Evolutionary conservation across 2,329 filamentous ascomycete species (phyloP).

Genomic region (Aspergillus jensenii): DNA sequence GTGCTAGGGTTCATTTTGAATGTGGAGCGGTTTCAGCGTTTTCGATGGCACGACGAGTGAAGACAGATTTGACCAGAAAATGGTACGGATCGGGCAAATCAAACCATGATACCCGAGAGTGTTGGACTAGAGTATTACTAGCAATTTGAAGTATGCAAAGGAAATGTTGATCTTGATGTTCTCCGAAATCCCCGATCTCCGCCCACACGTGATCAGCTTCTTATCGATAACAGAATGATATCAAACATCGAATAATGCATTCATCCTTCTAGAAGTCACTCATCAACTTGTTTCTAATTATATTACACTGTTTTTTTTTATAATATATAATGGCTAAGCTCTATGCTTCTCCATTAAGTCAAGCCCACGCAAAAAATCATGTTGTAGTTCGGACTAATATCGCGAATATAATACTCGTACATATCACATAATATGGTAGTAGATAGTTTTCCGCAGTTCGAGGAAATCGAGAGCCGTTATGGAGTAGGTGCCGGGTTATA

Average conservation of each 20-base stretch:
- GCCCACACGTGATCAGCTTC: constrained; percentile 7
- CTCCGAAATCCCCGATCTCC: constrained; percentile 10
- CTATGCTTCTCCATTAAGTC: neutral
- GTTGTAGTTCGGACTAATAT: neutral
- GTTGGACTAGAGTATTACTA: neutral
- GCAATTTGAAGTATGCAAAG: neutral
- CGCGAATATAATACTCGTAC: neutral
- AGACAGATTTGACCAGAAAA: neutral
- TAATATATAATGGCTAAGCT: neutral
- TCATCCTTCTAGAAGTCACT: neutral
- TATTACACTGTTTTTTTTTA: neutral
- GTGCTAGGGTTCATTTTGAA: constrained; percentile 30
- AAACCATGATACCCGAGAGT: neutral
- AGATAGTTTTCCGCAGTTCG: neutral
- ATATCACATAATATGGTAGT: neutral
- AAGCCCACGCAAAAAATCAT: neutral
- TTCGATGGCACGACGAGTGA: neutral
- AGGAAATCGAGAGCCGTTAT: neutral
- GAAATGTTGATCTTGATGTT: neutral
- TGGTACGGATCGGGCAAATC: neutral
- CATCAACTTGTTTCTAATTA: neutral
- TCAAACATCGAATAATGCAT: neutral
- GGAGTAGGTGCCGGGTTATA: neutral
- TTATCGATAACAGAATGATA: neutral
- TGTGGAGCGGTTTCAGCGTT: neutral